Base-by-base conservation (phyloP, 2,329 filamentous ascomycete species). In the Paraphoma chrysanthemicola region DNA sequence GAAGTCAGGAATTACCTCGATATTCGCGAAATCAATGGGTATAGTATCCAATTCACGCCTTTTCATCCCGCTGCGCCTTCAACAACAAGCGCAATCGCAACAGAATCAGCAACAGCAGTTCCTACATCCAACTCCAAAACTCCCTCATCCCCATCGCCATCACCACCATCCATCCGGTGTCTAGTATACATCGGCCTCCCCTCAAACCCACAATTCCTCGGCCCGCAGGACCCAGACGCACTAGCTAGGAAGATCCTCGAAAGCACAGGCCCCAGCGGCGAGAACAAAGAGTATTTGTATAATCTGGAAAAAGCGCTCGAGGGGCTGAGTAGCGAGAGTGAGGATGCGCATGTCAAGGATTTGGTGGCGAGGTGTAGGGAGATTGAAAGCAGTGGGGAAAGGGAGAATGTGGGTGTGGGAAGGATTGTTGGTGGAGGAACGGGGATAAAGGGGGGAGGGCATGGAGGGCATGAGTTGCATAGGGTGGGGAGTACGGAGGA, bases 11-110 rank as follows among this genome's bases (percentile, higher is more conserved):
- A 88, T 56, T 97, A 97, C 75, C 90, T 99, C 46, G 93, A 98
- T 77, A 94, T 97, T 63, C 89, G 95, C 44, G 95, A 99, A 78
- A 97, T 98, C 73, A 97, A 98, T 79, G 95, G 95, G 28, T 99
- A 99, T 79, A 91, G 89, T 51, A 96, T 97, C 64, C 93, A 97
- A 78, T 92, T 93, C 77, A 92, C 93, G 29, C 87, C 90, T 0
- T 97, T 98, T 76, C 83, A 93, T 68, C 88, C 89, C 6, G 82
- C 85, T 4, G 62, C 76, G 44, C 53, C 46, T 36, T 51, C 66
- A 14, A 50, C 62, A 33, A 36, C 33, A 36, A 14, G 33, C 33
- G 7, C 33, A 10, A 14, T 16, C 18, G 54, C 41, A n/a, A 51
- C 33, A 2, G 23, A 2, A 23, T 5, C 23, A 23, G 23, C 23